Percentiles rank a stretch among this genome's conserved stretches.
These are phyloP conservation scores for Carpinus fangiana DNA, from an alignment of 306 rosid genomes.

Conservation along the genomic window DNA sequence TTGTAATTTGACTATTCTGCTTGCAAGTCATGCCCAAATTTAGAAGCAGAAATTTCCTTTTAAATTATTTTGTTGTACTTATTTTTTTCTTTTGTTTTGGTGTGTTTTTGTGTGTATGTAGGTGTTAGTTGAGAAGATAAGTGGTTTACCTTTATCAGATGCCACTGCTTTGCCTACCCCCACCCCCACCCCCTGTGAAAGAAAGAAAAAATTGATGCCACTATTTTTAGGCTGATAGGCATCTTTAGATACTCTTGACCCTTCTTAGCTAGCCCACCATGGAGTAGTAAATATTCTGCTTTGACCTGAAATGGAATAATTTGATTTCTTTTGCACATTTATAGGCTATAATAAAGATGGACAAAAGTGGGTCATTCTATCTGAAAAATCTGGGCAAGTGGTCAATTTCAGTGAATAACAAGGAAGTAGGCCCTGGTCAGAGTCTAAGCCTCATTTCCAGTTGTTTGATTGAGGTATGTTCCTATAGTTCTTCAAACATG, in stretches of 20 bases:
- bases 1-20: not conserved
- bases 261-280: not conserved
- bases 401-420: slow-evolving; percentile 67
- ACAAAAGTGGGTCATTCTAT: slow-evolving; percentile 66
- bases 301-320: not conserved
- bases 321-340: slow-evolving; percentile 11
- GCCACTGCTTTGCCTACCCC: not conserved
- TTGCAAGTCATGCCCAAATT: not conserved
- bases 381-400: slow-evolving; percentile 77
- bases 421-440: slow-evolving; percentile 68
- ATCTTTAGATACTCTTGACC: not conserved
- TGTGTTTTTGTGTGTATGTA: not conserved
- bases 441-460: slow-evolving; percentile 56
- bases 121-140: not conserved
- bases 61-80: not conserved
- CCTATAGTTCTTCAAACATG: slow-evolving; percentile 21
- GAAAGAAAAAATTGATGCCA: not conserved
- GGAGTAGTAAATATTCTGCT: not conserved
- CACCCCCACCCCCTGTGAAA: too few relatives aligned
- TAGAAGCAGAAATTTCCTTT: not conserved
- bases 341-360: slow-evolving; percentile 85
- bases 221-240: not conserved
- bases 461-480: slow-evolving; percentile 87
- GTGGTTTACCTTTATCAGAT: not conserved
- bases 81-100: not conserved